Conservation (phyloP, 139 green algal genomes). For the Mychonastes homosphaera region DNA sequence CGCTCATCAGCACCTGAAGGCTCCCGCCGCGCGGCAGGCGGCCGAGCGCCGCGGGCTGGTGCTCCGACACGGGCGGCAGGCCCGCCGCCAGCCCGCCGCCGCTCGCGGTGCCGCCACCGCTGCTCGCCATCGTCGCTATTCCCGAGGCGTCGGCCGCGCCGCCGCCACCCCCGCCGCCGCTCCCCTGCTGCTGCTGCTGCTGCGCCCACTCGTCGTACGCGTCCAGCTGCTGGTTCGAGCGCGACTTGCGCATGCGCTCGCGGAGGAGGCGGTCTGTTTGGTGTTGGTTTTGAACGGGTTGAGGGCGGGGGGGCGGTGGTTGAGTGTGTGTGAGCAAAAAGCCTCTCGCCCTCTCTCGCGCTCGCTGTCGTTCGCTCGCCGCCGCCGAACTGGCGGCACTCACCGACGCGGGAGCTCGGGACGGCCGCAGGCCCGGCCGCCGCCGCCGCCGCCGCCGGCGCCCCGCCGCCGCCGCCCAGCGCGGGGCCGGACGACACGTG, state of each 20-base stretch:
- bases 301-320: not conserved
- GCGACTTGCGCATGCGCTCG: conserved; percentile 64
- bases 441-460: not conserved
- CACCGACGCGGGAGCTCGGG: not conserved
- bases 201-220: conserved; percentile 26
- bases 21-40: no score
- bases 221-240: conserved; percentile 47
- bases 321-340: not conserved
- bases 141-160: no score
- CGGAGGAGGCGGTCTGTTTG: conserved; percentile 63
- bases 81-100: no score
- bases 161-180: no score
- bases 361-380: not conserved
- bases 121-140: no score
- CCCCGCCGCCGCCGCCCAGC: no score
- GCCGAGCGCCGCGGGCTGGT: no score
- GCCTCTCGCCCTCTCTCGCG: not conserved
- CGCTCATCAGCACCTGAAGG: no score
- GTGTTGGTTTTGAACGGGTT: not conserved
- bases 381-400: not conserved
- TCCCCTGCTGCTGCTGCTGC: not conserved
- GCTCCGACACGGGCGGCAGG: no score
- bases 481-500: no score
- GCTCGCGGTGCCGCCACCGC: conserved; percentile 1
- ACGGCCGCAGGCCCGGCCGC: not conserved